Evolutionary conservation across 192 early-diverging fungal genomes (phyloP).

Genomic region (Coemansia sp.): DNA sequence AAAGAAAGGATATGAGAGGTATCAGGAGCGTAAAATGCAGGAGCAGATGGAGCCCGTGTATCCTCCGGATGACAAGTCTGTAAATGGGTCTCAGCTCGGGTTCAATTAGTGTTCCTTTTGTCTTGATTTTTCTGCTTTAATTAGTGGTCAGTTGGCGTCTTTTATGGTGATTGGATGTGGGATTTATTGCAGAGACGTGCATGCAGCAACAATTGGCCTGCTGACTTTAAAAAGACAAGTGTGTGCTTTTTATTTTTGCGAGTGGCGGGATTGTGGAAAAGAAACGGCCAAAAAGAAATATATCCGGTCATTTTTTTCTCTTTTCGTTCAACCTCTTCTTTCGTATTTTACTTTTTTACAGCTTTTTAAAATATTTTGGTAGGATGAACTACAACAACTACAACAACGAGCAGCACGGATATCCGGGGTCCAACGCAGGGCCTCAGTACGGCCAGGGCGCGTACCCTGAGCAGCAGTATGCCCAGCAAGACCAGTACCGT

Average conservation of each 20-base stretch:
- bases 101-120: background rate
- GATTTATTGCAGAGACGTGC: no score
- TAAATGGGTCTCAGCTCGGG: background rate
- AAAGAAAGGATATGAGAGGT: constrained; percentile 1
- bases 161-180: no score
- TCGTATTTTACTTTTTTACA: constrained; percentile 1
- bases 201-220: no score
- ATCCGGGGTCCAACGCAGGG: background rate
- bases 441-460: constrained; percentile 1
- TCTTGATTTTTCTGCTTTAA: no score
- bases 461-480: constrained; percentile 8
- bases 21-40: background rate
- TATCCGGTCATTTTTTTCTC: background rate
- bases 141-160: no score
- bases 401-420: constrained; percentile 1
- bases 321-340: constrained; percentile 1
- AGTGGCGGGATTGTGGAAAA: no score
- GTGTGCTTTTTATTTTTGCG: no score
- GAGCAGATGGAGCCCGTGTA: background rate
- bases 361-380: no score
- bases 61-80: background rate
- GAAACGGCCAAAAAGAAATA: no score
- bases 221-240: no score
- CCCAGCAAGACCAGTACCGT: constrained; percentile 5
- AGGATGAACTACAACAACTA: constrained; percentile 7